These are phyloP conservation scores for Tolypocladium ophioglossoides DNA, from an alignment of 2,329 filamentous ascomycete species.

Conservation along the genomic window DNA sequence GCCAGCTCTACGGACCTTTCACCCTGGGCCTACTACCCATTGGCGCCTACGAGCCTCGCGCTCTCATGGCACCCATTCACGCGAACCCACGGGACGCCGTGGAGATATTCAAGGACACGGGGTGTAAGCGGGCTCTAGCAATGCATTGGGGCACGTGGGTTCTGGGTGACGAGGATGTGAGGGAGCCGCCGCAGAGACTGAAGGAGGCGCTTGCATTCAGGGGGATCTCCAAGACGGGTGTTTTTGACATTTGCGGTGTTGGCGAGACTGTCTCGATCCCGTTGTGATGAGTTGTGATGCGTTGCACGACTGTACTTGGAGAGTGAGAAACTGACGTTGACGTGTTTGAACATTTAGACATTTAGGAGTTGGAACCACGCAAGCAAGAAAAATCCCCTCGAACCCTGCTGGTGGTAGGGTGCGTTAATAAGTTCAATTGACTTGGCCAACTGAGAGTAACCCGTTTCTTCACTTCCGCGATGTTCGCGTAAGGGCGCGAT, in stretches of 20 bases:
- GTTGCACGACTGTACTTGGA: neutral
- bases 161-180: conserved; percentile 65
- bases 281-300: neutral
- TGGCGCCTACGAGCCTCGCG: conserved; percentile 65
- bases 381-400: too few relatives aligned
- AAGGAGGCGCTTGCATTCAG: conserved; percentile 56
- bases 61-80: conserved; percentile 64
- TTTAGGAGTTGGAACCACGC: too few relatives aligned
- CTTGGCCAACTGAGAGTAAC: too few relatives aligned
- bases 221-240: conserved; percentile 51
- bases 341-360: neutral
- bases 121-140: conserved; percentile 62
- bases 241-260: conserved; percentile 69
- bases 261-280: conserved; percentile 45
- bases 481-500: too few relatives aligned
- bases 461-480: too few relatives aligned
- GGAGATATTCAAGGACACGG: conserved; percentile 71
- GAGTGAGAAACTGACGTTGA: neutral
- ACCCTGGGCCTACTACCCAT: conserved; percentile 81
- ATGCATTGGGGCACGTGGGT: conserved; percentile 87
- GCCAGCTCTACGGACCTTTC: conserved; percentile 63
- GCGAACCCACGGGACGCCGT: conserved; percentile 72
- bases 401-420: too few relatives aligned
- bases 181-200: conserved; percentile 63
- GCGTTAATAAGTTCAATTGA: too few relatives aligned